A percentile compares a stretch with the other conserved stretches of the same genome.
Conservation (phyloP, 441 rosid species). For the Euphorbia celastroides region DNA sequence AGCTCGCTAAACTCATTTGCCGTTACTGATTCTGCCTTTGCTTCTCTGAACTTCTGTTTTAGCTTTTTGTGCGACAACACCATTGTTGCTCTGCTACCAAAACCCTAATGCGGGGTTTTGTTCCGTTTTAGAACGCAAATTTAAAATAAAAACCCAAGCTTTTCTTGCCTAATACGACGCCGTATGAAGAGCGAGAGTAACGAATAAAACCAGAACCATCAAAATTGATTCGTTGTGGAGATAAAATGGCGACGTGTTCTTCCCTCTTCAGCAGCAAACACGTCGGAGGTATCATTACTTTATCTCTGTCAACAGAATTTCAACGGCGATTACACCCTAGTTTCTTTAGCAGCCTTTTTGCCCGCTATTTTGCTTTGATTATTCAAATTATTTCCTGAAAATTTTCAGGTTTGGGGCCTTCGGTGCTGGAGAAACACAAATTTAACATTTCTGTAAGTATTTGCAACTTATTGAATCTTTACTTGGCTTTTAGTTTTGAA, state of each 20-base stretch:
- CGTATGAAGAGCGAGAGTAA: neutral
- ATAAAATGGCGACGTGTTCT: constrained; percentile 16
- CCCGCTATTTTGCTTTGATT: neutral
- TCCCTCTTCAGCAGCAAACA: constrained; percentile 4
- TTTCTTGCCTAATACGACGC: constrained; percentile 6
- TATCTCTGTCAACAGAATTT: neutral
- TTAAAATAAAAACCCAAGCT: neutral
- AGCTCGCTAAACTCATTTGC: constrained; percentile 21
- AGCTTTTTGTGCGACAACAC: constrained; percentile 91
- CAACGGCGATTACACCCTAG: neutral
- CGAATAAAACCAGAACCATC: neutral
- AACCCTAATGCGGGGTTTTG: constrained; percentile 19
- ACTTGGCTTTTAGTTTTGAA: neutral
- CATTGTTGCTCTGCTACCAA: constrained; percentile 25
- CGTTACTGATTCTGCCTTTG: constrained; percentile 34
- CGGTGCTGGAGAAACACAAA: constrained; percentile 4
- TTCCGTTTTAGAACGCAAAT: neutral
- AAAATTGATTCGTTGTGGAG: neutral
- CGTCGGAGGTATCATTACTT: neutral
- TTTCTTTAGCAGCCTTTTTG: neutral
- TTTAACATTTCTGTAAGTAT: constrained; percentile 12
- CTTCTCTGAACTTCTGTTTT: constrained; percentile 63
- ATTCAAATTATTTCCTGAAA: neutral
- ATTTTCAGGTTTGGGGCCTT: constrained; percentile 10
- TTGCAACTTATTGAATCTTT: neutral